Base-by-base conservation (phyloP, 257 asterid species). In the Paraleonurus japonicus region DNA sequence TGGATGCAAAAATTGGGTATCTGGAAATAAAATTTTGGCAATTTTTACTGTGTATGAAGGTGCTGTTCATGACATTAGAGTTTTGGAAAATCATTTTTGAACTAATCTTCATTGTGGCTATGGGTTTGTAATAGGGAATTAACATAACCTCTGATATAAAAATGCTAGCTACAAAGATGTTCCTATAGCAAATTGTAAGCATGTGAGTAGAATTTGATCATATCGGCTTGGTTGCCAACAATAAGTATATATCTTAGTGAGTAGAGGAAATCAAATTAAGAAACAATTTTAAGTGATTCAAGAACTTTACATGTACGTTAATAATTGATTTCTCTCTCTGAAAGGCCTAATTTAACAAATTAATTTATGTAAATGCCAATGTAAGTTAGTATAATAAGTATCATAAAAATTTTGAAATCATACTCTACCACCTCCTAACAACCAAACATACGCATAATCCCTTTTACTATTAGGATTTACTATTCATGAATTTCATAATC, bases 101-200 rank as follows among this genome's bases (percentile, higher is more conserved):
- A 37, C 45, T 28, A 17, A 43, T 60, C 50, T 60, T 60, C 26
- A 17, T 50, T 23, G 30, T 15, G 69, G 4, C 64, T 4, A 15
- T 13, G 76, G n/a, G 55, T 33, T 71, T 61, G 68, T 7, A 23
- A 62, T 61, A 48, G 27, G 24, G 70, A 19, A 28, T 19, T 61
- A 12, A 16, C 37, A 16, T 28, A 16, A 11, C 41, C 24, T 61
- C 35, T 45, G 61, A 28, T 20, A 32, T 8, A 10, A 4, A 10
- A 27, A 17, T 27, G 24, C 55, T 30, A 27, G 19, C n/a, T 24
- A 60, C n/a, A 1, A 24, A 45, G 23, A 53, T 32, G 4, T 35
- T 26, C 64, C 47, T 23, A 19, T 7, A 5, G 33, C 39, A 19
- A 47, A 47, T 15, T 45, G n/a, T 47, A 13, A 48, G 53, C 62